Base-by-base conservation (phyloP, 2,329 filamentous ascomycete genomes). In the Paradendryphiella salina region DNA sequence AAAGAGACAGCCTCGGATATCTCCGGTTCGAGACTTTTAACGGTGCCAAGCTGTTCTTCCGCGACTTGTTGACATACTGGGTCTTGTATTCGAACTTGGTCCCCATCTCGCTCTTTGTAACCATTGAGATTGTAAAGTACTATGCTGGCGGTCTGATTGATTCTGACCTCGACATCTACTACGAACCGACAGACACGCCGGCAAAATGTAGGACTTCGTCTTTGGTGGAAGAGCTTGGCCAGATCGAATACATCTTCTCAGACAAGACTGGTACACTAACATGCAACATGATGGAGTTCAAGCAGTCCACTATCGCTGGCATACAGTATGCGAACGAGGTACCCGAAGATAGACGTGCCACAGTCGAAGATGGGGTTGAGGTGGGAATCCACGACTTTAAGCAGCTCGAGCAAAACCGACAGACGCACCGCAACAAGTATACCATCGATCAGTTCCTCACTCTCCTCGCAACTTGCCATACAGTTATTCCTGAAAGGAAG, bases 211-310 rank as follows among this genome's bases (percentile, higher is more conserved):
- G 94, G 64, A 99, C 94, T 0, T 97, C 93, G 2, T 96, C 92
- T 60, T 79, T 99, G 69, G 94, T 99, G 9, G 94, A 99, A 76
- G 95, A 99, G 69, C 77, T 99, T 36, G 94, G 94, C 47, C 96
- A 97, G 82, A 95, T 99, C 36, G 94, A 97, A 69, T 99, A 95
- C 67, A 94, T 99, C 58, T 99, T 99, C 73, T 96, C 91, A 0
- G 93, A 97, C 79, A 97, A 97, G 79, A 97, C 93, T 1, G 93
- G 93, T 35, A 97, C 93, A 3, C 78, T 97, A 66, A 97, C 93
- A n/a, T 96, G 92, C 76, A 97, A 97, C 70, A 86, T 90, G 81
- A 97, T 99, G 94, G 93, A 97, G 73, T 99, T 97, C 74, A 91
- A 91, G 70, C 91, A 97, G 73, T 95, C 89, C 66, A 88, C 89